Conservation (phyloP, 2,329 filamentous ascomycete species). For the Elsinoe arachidis region DNA sequence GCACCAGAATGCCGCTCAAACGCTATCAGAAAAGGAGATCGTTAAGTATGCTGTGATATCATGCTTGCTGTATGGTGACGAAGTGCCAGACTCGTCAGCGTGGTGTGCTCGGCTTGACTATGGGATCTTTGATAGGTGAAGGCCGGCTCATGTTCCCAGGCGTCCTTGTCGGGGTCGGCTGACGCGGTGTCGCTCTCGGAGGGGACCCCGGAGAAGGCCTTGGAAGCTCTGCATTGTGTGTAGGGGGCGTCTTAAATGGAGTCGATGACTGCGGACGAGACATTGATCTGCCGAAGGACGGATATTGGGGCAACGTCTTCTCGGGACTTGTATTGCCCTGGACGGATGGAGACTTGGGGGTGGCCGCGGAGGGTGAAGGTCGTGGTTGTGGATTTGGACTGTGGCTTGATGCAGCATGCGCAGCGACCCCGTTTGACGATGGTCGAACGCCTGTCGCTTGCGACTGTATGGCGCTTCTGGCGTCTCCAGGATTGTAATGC, state of each 20-base stretch:
- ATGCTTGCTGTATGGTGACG: neutral
- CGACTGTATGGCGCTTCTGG: too few species aligned
- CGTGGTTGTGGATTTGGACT: neutral
- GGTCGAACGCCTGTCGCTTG: too few species aligned
- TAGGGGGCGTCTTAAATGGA: neutral
- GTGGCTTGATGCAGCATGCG: neutral
- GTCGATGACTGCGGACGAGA: neutral
- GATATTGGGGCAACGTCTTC: neutral
- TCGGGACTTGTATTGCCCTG: neutral
- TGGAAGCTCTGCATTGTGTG: neutral
- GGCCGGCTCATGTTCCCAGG: neutral
- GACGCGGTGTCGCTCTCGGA: neutral
- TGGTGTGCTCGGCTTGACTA: neutral
- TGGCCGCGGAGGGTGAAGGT: neutral
- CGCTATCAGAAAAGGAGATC: neutral
- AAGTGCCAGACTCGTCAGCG: neutral
- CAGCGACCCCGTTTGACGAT: too few species aligned
- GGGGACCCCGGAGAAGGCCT: neutral
- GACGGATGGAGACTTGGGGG: neutral
- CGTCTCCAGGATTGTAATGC: too few species aligned
- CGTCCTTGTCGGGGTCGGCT: neutral
- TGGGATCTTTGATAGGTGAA: neutral
- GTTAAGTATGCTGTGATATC: neutral
- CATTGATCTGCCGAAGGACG: neutral
- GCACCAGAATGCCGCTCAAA: neutral